A percentile compares a stretch with the other conserved stretches of the same genome.
phyloP scores from a whole-genome alignment of 1,284 basidiomycete species.

The Exobasidium cylindrosporum region DNA sequence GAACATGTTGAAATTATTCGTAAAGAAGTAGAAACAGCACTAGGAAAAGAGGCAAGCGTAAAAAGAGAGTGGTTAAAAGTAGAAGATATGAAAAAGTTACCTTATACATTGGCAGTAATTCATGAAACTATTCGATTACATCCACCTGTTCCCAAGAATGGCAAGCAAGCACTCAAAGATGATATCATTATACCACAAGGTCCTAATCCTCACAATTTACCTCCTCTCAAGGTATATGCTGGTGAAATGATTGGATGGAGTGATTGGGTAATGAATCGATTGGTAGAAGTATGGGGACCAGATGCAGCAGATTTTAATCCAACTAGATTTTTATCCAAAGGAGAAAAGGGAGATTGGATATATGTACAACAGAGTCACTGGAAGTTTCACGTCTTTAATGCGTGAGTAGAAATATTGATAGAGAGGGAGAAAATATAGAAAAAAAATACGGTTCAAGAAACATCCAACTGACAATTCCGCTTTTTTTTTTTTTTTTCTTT shows the following conservation, averaged over 20 bases:
- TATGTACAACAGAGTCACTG: constrained; percentile 35
- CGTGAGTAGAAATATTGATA: constrained; percentile 18
- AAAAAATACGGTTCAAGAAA: no score
- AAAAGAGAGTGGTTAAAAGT: constrained; percentile 29
- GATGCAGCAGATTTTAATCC: constrained; percentile 39
- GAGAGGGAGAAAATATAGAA: no score
- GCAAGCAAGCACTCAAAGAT: constrained; percentile 37
- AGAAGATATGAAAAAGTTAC: constrained; percentile 33
- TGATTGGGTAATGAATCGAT: constrained; percentile 45
- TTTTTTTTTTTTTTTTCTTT: no score
- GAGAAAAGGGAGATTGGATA: constrained; percentile 20
- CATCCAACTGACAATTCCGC: no score
- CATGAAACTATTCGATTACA: constrained; percentile 34
- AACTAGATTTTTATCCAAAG: constrained; percentile 33
- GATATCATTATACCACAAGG: constrained; percentile 37
- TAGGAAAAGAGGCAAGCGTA: constrained; percentile 19
- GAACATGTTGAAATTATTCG: constrained; percentile 33
- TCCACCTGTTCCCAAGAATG: constrained; percentile 43
- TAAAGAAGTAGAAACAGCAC: constrained; percentile 24
- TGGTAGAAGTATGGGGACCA: constrained; percentile 41
- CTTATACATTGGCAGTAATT: constrained; percentile 40
- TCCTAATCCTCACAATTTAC: constrained; percentile 29
- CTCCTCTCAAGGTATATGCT: constrained; percentile 35
- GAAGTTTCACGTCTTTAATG: constrained; percentile 43
- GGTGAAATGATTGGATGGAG: constrained; percentile 38